Conservation (phyloP, 2,329 filamentous ascomycete species). For the Aspergillus eucalypticola region DNA sequence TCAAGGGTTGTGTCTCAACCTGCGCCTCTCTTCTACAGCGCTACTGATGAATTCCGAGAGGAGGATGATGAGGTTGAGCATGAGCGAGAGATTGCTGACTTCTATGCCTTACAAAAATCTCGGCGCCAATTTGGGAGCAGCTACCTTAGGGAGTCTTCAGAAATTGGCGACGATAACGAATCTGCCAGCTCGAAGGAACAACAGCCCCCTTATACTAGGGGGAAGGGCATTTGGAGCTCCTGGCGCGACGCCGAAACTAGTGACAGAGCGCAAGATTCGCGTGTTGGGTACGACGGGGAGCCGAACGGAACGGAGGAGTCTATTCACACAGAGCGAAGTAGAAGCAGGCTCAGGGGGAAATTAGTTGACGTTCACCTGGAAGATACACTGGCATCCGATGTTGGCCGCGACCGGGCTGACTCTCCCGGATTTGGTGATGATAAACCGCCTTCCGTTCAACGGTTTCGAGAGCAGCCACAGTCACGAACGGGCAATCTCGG, state of each 20-base stretch:
- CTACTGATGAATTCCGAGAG: constrained; percentile 85
- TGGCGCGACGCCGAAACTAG: constrained; percentile 54
- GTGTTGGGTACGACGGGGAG: constrained; percentile 37
- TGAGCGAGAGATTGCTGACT: constrained; percentile 88
- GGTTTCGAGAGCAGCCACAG: constrained; percentile 52
- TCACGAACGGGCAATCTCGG: constrained; percentile 39
- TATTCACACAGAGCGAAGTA: constrained; percentile 33
- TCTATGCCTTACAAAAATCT: constrained; percentile 87
- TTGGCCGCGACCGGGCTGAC: constrained; percentile 44
- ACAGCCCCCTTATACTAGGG: constrained; percentile 43
- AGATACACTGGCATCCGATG: constrained; percentile 55
- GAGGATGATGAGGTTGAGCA: constrained; percentile 91
- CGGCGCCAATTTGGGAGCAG: constrained; percentile 83
- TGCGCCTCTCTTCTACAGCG: constrained; percentile 92
- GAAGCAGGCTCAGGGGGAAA: constrained; percentile 60
- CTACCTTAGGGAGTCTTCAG: constrained; percentile 80
- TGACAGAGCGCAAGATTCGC: constrained; percentile 41
- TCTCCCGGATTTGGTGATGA: constrained; percentile 48
- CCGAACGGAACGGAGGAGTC: constrained; percentile 38
- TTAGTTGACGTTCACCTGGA: constrained; percentile 89
- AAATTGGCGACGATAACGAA: constrained; percentile 70
- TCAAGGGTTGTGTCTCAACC: constrained; percentile 74
- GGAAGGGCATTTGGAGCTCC: constrained; percentile 57
- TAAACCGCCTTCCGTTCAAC: constrained; percentile 55
- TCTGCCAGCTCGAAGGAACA: constrained; percentile 50